Evolutionary conservation across 352 stramenopile species (phyloP).

Genomic region (Pythium oligandrum): DNA sequence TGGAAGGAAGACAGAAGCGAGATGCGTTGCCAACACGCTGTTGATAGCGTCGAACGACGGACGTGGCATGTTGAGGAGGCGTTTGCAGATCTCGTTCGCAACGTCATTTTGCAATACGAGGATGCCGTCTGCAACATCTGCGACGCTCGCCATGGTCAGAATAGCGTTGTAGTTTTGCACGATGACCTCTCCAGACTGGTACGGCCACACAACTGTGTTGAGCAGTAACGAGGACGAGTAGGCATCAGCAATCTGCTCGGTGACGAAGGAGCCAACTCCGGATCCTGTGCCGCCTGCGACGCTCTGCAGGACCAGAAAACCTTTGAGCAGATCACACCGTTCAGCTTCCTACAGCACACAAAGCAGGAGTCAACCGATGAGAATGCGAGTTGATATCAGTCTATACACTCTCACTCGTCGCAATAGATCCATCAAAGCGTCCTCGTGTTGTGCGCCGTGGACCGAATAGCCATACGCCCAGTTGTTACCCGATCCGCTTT

Average conservation of each 20-base stretch:
- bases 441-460: constrained; percentile 37
- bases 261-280: constrained; percentile 77
- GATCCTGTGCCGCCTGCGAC: constrained; percentile 85
- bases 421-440: constrained; percentile 46
- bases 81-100: constrained; percentile 48
- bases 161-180: constrained; percentile 91
- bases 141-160: constrained; percentile 78
- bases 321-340: constrained; percentile 58
- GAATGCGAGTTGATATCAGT: too few relatives aligned
- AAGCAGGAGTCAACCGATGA: not conserved
- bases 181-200: constrained; percentile 79
- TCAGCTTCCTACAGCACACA: constrained; percentile 45
- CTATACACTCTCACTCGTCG: constrained; percentile 6
- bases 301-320: constrained; percentile 79
- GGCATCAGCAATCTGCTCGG: constrained; percentile 62
- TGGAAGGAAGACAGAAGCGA: constrained; percentile 48
- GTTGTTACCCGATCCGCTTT: constrained; percentile 78
- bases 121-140: constrained; percentile 49
- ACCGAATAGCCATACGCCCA: constrained; percentile 65
- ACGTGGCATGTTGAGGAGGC: constrained; percentile 41
- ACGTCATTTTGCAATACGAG: constrained; percentile 73
- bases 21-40: constrained; percentile 49
- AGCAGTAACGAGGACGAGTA: constrained; percentile 49
- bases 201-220: constrained; percentile 83
- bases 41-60: constrained; percentile 68